Conservation (phyloP, 768 basidiomycete species). For the Lentinula guzmanii region DNA sequence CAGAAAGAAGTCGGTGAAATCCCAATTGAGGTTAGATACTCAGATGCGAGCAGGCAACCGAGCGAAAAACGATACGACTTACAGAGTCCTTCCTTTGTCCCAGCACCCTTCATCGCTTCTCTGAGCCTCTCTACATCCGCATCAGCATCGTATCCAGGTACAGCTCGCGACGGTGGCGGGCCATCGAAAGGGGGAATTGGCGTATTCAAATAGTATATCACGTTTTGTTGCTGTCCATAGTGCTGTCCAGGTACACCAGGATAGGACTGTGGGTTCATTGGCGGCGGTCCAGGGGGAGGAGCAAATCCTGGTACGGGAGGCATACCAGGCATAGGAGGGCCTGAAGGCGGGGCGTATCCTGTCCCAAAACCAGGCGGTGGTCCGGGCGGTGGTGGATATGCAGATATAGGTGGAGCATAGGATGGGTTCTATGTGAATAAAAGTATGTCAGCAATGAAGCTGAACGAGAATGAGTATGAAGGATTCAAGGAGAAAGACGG, state of each 20-base stretch:
- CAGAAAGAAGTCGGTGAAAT: background rate
- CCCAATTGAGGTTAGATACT: too few species aligned
- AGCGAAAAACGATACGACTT: background rate
- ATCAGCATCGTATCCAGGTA: background rate
- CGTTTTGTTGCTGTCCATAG: background rate
- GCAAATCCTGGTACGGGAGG: background rate
- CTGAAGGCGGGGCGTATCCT: constrained; percentile 2
- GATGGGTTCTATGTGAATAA: background rate
- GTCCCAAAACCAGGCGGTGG: background rate
- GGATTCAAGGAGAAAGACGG: background rate
- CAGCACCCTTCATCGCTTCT: background rate
- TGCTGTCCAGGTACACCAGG: background rate
- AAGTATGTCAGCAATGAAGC: background rate
- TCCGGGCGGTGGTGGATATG: background rate
- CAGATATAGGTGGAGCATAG: background rate
- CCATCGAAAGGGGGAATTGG: background rate
- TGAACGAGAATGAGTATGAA: background rate
- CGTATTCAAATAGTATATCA: background rate
- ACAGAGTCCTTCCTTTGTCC: constrained; percentile 1
- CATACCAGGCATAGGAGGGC: background rate
- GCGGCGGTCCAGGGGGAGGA: background rate
- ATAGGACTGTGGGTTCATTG: background rate
- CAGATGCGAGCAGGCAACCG: too few species aligned
- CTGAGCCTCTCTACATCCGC: background rate
- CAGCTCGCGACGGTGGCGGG: background rate